A percentile compares a stretch with the other conserved stretches of the same genome.
These are phyloP conservation scores for Colletotrichum chlorophyti DNA, from an alignment of 2,329 filamentous ascomycete genomes.

Conservation along the genomic window DNA sequence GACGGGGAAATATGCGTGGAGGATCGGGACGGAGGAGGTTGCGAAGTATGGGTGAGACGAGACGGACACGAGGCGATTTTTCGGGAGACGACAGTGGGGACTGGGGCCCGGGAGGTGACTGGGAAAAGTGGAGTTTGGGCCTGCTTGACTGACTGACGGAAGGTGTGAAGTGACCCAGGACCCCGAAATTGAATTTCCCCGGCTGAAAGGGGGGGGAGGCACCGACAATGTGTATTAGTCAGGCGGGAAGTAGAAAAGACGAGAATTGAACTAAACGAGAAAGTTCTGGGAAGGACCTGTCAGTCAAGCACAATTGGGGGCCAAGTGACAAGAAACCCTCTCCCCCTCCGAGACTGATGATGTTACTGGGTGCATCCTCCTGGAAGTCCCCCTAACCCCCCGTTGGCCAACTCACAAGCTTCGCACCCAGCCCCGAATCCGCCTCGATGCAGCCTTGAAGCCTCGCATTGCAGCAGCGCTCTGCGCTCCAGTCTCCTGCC, in stretches of 20 bases:
- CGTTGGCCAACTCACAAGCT: background rate
- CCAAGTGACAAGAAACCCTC: too few species aligned
- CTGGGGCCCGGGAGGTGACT: slow-evolving; percentile 22
- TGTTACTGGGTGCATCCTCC: background rate
- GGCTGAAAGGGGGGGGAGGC: background rate
- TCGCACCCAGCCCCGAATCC: background rate
- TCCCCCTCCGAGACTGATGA: too few species aligned
- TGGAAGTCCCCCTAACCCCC: too few species aligned
- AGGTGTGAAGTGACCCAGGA: slow-evolving; percentile 16
- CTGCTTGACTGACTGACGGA: too few species aligned
- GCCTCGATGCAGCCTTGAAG: slow-evolving; percentile 27
- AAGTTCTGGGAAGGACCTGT: background rate
- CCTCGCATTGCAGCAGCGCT: slow-evolving; percentile 2
- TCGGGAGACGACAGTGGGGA: slow-evolving; percentile 24
- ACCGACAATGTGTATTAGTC: background rate
- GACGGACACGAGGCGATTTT: slow-evolving; percentile 29
- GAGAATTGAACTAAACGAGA: background rate
- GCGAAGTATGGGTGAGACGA: slow-evolving; percentile 19
- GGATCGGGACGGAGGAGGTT: slow-evolving; percentile 19
- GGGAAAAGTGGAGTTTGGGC: slow-evolving; percentile 11
- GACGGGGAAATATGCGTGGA: background rate
- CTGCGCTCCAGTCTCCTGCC: slow-evolving; percentile 4
- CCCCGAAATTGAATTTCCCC: slow-evolving; percentile 22
- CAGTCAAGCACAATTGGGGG: too few species aligned
- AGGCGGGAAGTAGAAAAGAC: background rate